Evolutionary conservation across 306 rosid genomes (phyloP).

Genomic region (Vigna hirtella): DNA sequence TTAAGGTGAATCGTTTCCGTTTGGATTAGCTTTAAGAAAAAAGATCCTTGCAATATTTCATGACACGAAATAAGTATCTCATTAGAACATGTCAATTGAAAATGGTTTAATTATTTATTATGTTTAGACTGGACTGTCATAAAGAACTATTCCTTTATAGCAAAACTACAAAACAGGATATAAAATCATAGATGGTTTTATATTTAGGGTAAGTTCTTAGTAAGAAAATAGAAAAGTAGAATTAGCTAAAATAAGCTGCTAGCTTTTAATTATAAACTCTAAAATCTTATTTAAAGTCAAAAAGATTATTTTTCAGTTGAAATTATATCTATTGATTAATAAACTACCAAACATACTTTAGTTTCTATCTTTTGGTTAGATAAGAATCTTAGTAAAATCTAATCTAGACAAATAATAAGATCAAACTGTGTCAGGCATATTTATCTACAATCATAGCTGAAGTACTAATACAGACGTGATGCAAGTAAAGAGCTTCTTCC

Average conservation of each 20-base stretch:
- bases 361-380: neutral
- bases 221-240: neutral
- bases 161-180: neutral
- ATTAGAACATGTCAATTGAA: neutral
- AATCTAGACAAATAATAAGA: neutral
- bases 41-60: too few species aligned
- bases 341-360: neutral
- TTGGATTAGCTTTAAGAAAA: too few species aligned
- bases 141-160: neutral
- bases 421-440: slow-evolving; percentile 7
- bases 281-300: neutral
- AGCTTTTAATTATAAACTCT: neutral
- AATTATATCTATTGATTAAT: neutral
- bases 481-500: slow-evolving; percentile 26
- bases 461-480: slow-evolving; percentile 6
- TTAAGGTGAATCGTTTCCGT: neutral
- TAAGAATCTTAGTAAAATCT: neutral
- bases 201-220: neutral
- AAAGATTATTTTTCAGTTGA: neutral
- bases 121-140: neutral
- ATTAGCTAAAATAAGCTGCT: neutral
- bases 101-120: neutral
- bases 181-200: neutral
- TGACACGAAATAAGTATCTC: too few species aligned
- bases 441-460: slow-evolving; percentile 12